Conservation (phyloP, 106 monocot species). For the Phalaenopsis equestris region DNA sequence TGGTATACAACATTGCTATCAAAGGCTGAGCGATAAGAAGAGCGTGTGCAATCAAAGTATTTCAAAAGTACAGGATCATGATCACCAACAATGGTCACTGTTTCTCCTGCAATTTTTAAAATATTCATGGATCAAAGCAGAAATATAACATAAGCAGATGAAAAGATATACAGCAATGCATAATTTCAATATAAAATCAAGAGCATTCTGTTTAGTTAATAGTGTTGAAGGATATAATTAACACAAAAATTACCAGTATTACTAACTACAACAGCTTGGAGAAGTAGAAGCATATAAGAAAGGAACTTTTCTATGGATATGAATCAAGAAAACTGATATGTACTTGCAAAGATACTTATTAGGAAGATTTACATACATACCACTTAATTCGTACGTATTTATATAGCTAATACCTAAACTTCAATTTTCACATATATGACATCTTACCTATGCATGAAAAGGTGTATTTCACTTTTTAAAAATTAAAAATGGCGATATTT, state of each 20-base stretch:
- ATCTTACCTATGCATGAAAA: too few relatives aligned
- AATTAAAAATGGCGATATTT: too few relatives aligned
- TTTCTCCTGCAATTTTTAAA: conserved; percentile 53
- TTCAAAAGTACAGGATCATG: conserved; percentile 77
- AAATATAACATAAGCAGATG: neutral
- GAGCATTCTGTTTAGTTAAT: neutral
- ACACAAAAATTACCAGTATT: neutral
- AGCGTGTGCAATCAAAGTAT: conserved; percentile 85
- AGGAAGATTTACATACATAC: too few relatives aligned
- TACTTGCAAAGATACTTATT: neutral
- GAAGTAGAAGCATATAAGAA: neutral
- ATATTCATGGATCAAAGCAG: neutral
- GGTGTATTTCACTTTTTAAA: too few relatives aligned
- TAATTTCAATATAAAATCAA: neutral
- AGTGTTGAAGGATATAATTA: neutral
- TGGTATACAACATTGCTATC: conserved; percentile 94
- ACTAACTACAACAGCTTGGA: neutral
- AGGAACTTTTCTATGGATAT: neutral
- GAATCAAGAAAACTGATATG: neutral
- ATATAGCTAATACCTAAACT: too few relatives aligned
- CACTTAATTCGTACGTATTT: too few relatives aligned
- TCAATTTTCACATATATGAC: too few relatives aligned
- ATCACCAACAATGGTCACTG: conserved; percentile 85
- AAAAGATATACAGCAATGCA: neutral
- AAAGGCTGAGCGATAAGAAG: conserved; percentile 75